These are phyloP conservation scores for Fusarium sp. DNA, from an alignment of 2,329 filamentous ascomycete species.

Conservation along the genomic window DNA sequence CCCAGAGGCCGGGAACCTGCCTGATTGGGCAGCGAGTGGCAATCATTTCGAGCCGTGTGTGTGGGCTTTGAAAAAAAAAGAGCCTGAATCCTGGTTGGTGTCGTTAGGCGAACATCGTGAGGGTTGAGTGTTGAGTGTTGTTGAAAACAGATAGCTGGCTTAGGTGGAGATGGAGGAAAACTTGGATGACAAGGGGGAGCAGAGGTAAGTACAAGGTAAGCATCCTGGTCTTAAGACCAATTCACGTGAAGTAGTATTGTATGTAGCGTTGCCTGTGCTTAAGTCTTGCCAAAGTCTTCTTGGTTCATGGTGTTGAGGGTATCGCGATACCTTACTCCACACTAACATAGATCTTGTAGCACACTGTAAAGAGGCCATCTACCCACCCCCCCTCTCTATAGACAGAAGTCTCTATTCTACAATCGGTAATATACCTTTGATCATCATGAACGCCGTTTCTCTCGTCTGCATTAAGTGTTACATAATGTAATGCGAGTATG, in stretches of 20 bases:
- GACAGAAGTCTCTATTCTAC: not conserved
- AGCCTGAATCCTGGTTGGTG: conserved; percentile 10
- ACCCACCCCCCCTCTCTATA: not conserved
- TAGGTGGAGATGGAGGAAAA: conserved; percentile 13
- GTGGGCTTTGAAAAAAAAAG: conserved; percentile 13
- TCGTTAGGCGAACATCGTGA: conserved; percentile 11
- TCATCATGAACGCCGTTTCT: not conserved
- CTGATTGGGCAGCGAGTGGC: conserved; percentile 41
- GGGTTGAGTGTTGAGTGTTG: conserved; percentile 10
- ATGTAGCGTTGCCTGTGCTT: conserved; percentile 6
- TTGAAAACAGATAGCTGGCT: conserved; percentile 12
- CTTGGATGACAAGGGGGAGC: conserved; percentile 11
- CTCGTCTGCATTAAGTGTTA: conserved; percentile 3
- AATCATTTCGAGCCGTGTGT: conserved; percentile 28
- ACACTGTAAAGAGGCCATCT: not conserved
- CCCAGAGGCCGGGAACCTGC: conserved; percentile 40
- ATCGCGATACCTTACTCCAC: not conserved
- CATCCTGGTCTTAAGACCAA: not conserved
- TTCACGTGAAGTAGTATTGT: not conserved
- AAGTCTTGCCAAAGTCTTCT: not conserved
- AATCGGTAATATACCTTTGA: conserved; percentile 5
- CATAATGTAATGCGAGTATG: not conserved
- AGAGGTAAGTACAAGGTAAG: conserved; percentile 17
- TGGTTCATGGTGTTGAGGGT: conserved; percentile 18
- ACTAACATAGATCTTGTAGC: not conserved